A percentile compares a stretch with the other conserved stretches of the same genome.
phyloP scores from a whole-genome alignment of 306 rosid genomes.

The Fragaria nilgerrensis region DNA sequence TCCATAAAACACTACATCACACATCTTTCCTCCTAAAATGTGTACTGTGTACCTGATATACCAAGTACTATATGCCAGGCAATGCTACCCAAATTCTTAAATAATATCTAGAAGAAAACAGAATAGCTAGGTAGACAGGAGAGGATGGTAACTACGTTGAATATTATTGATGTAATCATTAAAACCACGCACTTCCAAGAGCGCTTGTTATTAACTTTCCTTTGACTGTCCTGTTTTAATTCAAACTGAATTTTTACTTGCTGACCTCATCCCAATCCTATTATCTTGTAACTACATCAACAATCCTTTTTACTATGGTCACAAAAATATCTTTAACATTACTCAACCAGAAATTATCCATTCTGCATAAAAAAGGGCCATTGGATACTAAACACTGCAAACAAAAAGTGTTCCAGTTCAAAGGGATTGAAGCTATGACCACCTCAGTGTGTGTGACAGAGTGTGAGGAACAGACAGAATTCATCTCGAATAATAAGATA shows the following conservation, averaged over 20 bases:
- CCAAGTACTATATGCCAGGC: not conserved
- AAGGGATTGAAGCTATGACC: not conserved
- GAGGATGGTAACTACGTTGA: not conserved
- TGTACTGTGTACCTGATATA: not conserved
- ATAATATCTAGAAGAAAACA: not conserved
- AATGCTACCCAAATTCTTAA: not conserved
- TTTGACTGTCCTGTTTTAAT: not conserved
- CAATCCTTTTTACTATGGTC: not conserved
- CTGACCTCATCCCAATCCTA: not conserved
- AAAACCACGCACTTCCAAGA: not conserved
- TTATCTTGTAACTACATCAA: not conserved
- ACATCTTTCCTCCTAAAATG: not conserved
- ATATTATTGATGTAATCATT: not conserved
- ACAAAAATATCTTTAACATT: too few relatives aligned
- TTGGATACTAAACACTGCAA: not conserved
- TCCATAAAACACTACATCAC: not conserved
- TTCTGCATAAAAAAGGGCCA: not conserved
- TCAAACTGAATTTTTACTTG: not conserved
- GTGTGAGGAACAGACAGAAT: not conserved
- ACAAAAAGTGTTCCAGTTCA: not conserved
- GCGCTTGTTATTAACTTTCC: not conserved
- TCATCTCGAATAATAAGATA: not conserved
- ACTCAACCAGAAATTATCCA: too few relatives aligned
- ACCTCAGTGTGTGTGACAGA: not conserved
- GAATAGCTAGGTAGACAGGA: slow-evolving; percentile 3